A percentile compares a stretch with the other conserved stretches of the same genome.
Conservation (phyloP, 495 filamentous ascomycete genomes). For the Hypoxylon lenormandii region DNA sequence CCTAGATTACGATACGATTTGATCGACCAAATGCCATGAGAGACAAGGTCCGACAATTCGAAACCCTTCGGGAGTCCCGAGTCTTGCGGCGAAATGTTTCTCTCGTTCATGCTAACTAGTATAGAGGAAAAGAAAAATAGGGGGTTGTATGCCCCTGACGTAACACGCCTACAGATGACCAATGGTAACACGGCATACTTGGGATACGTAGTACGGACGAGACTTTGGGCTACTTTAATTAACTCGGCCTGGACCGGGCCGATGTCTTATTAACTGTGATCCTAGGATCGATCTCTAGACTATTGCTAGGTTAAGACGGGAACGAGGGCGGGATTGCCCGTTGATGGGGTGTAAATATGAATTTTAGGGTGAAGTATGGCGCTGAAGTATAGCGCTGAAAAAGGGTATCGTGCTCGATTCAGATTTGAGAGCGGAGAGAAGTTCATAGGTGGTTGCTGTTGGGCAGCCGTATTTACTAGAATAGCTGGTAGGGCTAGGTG, state of each 20-base stretch:
- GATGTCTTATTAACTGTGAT: slow-evolving; percentile 5
- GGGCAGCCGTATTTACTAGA: slow-evolving; percentile 4
- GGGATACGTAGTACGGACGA: slow-evolving; percentile 2
- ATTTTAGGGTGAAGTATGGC: neutral
- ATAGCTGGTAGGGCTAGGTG: slow-evolving; percentile 35
- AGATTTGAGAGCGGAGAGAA: slow-evolving; percentile 8
- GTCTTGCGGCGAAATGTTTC: slow-evolving; percentile 3
- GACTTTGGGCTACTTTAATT: slow-evolving; percentile 10
- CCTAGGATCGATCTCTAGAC: slow-evolving; percentile 2
- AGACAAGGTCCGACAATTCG: slow-evolving; percentile 3
- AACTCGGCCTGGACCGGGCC: slow-evolving; percentile 13
- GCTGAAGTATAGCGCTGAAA: neutral
- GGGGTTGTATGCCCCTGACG: slow-evolving; percentile 12
- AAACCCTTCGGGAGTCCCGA: slow-evolving; percentile 33
- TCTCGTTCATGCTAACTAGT: slow-evolving; percentile 4
- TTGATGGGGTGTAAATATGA: slow-evolving; percentile 8
- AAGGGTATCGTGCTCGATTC: neutral
- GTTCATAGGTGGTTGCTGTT: neutral
- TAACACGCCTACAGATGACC: slow-evolving; percentile 3
- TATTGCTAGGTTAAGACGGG: slow-evolving; percentile 1
- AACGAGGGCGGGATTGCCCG: slow-evolving; percentile 8
- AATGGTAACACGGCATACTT: slow-evolving; percentile 23
- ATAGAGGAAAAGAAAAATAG: neutral
- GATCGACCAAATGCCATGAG: too few species aligned
- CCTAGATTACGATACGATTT: slow-evolving; percentile 6